A percentile compares a stretch with the other conserved stretches of the same genome.
These are phyloP conservation scores for Coleophoma crateriformis DNA, from an alignment of 2,329 filamentous ascomycete genomes.

Conservation along the genomic window DNA sequence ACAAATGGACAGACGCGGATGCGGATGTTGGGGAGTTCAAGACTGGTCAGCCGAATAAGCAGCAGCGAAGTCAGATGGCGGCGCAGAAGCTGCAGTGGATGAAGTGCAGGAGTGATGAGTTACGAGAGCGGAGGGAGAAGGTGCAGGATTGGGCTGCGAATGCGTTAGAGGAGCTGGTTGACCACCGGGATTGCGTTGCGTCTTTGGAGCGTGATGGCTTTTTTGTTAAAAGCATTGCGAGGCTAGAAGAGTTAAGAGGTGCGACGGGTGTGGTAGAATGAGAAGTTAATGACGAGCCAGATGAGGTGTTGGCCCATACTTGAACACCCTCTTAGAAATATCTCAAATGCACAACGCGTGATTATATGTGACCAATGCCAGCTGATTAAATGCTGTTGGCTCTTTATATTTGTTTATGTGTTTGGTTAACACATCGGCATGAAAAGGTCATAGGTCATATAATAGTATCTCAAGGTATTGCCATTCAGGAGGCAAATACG, in stretches of 20 bases:
- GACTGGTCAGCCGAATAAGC: slow-evolving; percentile 4
- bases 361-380: too few species aligned
- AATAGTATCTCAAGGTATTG: too few species aligned
- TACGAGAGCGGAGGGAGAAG: slow-evolving; percentile 1
- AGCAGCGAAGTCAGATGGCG: slow-evolving; percentile 1
- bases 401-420: too few species aligned
- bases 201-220: slow-evolving; percentile 1
- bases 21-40: slow-evolving; percentile 4
- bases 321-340: too few species aligned
- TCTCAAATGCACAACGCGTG: too few species aligned
- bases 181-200: background rate
- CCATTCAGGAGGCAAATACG: too few species aligned
- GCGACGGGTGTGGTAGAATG: too few species aligned
- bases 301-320: too few species aligned
- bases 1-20: slow-evolving; percentile 1
- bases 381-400: too few species aligned
- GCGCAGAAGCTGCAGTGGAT: background rate
- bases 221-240: slow-evolving; percentile 3
- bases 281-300: too few species aligned
- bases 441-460: too few species aligned
- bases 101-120: background rate
- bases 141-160: slow-evolving; percentile 1
- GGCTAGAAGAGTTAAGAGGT: background rate
- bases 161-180: slow-evolving; percentile 1
- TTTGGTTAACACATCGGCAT: too few species aligned